Conservation (phyloP, 495 filamentous ascomycete genomes). For the Neurospora sp. region DNA sequence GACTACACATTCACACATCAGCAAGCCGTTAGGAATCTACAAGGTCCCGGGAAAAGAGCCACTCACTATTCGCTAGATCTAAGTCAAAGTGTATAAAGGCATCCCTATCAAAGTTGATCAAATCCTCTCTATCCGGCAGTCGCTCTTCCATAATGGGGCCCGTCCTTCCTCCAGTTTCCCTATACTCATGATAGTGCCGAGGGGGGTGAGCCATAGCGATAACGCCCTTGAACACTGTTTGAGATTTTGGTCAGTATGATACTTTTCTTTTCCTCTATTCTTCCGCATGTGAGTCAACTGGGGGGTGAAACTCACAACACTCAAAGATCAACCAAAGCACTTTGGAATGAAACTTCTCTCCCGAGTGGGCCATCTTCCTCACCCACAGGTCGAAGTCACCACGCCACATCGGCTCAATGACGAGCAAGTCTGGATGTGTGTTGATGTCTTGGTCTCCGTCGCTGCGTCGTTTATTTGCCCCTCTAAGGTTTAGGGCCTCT, state of each 20-base stretch:
- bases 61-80: constrained; percentile 1
- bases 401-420: not conserved
- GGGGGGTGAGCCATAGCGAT: not conserved
- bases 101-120: not conserved
- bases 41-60: not conserved
- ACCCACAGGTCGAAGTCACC: not conserved
- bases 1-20: not conserved
- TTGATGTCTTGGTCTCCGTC: not conserved
- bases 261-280: not conserved
- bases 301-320: not conserved
- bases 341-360: not conserved
- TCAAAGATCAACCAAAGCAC: not conserved
- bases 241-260: not conserved
- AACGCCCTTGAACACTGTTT: not conserved
- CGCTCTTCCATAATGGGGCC: not conserved
- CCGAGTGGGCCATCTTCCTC: not conserved
- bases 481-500: not conserved
- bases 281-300: not conserved
- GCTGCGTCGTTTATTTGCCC: not conserved
- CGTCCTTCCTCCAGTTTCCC: not conserved
- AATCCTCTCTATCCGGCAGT: not conserved
- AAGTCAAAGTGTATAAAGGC: constrained; percentile 1
- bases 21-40: not conserved
- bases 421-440: not conserved
- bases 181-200: not conserved